Evolutionary conservation across 106 monocot species (phyloP).

Genomic region (Dioscorea zingiberensis): DNA sequence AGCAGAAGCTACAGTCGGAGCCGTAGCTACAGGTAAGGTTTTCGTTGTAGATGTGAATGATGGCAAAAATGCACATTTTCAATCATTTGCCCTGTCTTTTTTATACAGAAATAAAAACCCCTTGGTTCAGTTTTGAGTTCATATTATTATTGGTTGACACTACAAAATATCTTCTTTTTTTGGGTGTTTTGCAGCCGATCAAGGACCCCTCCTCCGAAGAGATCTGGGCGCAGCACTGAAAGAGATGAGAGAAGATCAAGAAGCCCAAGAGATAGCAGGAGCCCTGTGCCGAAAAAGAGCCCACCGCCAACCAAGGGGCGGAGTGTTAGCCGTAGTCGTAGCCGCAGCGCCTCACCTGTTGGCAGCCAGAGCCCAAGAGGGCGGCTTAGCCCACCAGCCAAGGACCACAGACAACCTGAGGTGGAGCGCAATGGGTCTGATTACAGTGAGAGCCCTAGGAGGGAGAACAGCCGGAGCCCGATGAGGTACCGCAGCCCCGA

Average conservation of each 20-base stretch:
- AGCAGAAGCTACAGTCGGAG: constrained; percentile 74
- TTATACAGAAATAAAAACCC: too few relatives aligned
- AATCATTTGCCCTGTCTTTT: too few relatives aligned
- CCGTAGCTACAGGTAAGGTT: constrained; percentile 66
- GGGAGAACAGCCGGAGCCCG: constrained; percentile 37
- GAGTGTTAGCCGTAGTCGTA: constrained; percentile 7
- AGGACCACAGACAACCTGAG: constrained; percentile 17
- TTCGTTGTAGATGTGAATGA: too few relatives aligned
- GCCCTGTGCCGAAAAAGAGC: constrained; percentile 31
- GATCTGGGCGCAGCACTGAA: constrained; percentile 31
- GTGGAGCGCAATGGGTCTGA: constrained; percentile 42
- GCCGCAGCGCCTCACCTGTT: constrained; percentile 38
- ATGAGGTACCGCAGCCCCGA: constrained; percentile 22
- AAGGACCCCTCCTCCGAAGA: constrained; percentile 59
- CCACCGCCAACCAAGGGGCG: constrained; percentile 31
- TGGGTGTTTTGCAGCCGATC: constrained; percentile 45
- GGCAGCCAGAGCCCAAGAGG: constrained; percentile 46
- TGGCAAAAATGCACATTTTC: too few relatives aligned
- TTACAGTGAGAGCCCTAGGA: constrained; percentile 56
- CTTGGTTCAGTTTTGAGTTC: too few relatives aligned
- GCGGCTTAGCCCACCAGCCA: constrained; percentile 24
- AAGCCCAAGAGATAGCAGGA: constrained; percentile 61
- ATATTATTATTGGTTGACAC: too few relatives aligned
- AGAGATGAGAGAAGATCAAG: constrained; percentile 52
- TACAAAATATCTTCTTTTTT: background rate